Percentiles rank a stretch among this genome's conserved stretches.
Evolutionary conservation across 176 grass and related monocot genomes (phyloP).

Genomic region (Triticum aestivum): IWGSC_CS_RefSeq_v2.1 NC_057806.1:679478161-679478660

Average conservation of each 20-base stretch:
- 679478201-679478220: not conserved
- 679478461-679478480: too few species aligned
- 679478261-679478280: slow-evolving; percentile 65
- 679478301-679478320: not conserved
- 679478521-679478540: slow-evolving; percentile 30
- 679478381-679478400: slow-evolving; percentile 56
- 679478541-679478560: slow-evolving; percentile 40
- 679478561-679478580: slow-evolving; percentile 2
- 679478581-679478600: not conserved
- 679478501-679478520: not conserved
- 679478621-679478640: not conserved
- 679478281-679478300: slow-evolving; percentile 29
- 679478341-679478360: slow-evolving; percentile 7
- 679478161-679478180: slow-evolving; percentile 67
- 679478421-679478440: not conserved
- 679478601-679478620: slow-evolving; percentile 39
- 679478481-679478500: not conserved
- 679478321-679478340: not conserved
- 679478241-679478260: slow-evolving; percentile 66
- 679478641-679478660: too few species aligned
- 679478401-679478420: slow-evolving; percentile 48
- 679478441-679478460: not conserved
- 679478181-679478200: slow-evolving; percentile 28
- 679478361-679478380: not conserved
- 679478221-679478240: slow-evolving; percentile 27